Conservation (phyloP, 805 yeast species). For the Lachancea sp. region DNA sequence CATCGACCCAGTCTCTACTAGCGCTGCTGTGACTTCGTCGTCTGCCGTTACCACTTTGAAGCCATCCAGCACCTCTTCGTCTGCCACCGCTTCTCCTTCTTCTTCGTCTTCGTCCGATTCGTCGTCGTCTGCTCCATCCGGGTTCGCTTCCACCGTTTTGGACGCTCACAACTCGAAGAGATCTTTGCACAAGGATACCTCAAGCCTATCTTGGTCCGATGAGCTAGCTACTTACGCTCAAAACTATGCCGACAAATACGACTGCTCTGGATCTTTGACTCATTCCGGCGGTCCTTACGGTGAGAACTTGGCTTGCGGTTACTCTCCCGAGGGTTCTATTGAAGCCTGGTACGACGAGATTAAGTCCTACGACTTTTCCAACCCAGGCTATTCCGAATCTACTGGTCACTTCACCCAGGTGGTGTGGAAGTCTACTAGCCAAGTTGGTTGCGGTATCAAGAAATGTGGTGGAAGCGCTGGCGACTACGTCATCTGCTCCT, state of each 20-base stretch:
- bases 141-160: constrained; percentile 38
- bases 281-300: constrained; percentile 75
- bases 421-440: constrained; percentile 64
- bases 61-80: constrained; percentile 10
- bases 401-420: constrained; percentile 85
- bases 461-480: constrained; percentile 51
- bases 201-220: constrained; percentile 47
- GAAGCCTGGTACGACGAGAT: constrained; percentile 78
- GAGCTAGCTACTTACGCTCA: constrained; percentile 49
- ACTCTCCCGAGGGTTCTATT: constrained; percentile 46
- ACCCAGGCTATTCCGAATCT: constrained; percentile 39
- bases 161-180: constrained; percentile 59
- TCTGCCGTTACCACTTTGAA: constrained; percentile 6
- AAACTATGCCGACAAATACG: constrained; percentile 48
- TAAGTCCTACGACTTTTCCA: constrained; percentile 43
- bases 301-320: constrained; percentile 77
- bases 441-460: constrained; percentile 71
- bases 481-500: constrained; percentile 66
- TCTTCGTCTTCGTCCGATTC: constrained; percentile 11
- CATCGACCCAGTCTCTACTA: constrained; percentile 5
- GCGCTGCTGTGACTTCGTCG: constrained; percentile 10
- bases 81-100: neutral
- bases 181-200: constrained; percentile 41
- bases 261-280: constrained; percentile 47
- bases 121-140: constrained; percentile 20